These are phyloP conservation scores for Daldinia bambusicola DNA, from an alignment of 495 filamentous ascomycete genomes.

Conservation along the genomic window DNA sequence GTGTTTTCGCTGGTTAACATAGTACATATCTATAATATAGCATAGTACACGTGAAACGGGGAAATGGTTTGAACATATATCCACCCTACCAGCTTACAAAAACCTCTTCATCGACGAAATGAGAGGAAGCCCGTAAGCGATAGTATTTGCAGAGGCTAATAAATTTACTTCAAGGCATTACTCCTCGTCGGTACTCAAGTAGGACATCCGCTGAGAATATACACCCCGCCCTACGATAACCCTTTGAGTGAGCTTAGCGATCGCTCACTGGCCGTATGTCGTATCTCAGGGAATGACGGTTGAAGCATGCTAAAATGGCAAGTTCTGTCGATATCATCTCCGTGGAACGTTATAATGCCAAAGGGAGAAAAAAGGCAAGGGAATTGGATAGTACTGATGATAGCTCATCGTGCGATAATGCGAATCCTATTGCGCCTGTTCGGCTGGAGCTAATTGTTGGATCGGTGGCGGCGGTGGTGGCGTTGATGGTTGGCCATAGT, in stretches of 20 bases:
- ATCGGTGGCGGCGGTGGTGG: not conserved
- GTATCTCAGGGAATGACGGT: not conserved
- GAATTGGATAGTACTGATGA: not conserved
- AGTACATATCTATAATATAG: slow-evolving; percentile 9
- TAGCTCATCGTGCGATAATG: slow-evolving; percentile 14
- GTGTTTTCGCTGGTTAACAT: not conserved
- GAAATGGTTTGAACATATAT: not conserved
- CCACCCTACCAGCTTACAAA: not conserved
- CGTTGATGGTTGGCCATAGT: slow-evolving; percentile 19
- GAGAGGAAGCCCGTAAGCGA: not conserved
- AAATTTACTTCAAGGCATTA: not conserved
- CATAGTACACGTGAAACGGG: not conserved
- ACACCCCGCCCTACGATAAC: not conserved
- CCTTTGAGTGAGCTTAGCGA: not conserved
- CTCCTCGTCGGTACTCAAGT: not conserved
- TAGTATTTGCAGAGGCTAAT: not conserved
- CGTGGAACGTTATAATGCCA: not conserved
- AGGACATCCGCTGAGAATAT: too few relatives aligned
- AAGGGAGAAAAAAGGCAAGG: not conserved
- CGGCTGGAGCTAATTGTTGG: slow-evolving; percentile 26
- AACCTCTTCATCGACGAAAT: not conserved
- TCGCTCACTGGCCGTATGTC: not conserved
- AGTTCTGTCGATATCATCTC: not conserved
- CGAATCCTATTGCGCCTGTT: slow-evolving; percentile 39
- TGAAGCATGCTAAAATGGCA: not conserved